Conservation (phyloP, 768 basidiomycete genomes). For the Leucogyrophana mollusca region DNA sequence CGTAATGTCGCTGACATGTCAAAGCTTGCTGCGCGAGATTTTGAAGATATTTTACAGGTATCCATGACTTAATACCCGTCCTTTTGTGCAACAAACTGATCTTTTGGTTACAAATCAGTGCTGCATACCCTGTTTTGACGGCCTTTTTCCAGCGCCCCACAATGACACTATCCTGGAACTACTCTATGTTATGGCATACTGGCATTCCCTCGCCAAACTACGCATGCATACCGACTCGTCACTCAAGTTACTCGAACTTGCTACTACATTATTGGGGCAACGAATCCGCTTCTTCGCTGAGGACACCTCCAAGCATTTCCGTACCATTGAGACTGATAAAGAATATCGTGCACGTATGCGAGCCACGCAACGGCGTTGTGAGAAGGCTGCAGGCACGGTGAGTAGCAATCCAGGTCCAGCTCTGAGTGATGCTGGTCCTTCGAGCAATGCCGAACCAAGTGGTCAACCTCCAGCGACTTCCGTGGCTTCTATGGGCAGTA, state of each 20-base stretch:
- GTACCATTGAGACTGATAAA: constrained; percentile 15
- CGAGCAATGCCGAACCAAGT: too few relatives aligned
- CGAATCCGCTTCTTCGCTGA: constrained; percentile 17
- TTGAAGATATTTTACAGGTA: constrained; percentile 2
- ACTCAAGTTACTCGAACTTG: constrained; percentile 6
- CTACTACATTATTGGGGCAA: constrained; percentile 12
- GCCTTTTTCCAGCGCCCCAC: constrained; percentile 10
- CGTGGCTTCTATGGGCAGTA: too few relatives aligned
- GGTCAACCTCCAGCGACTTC: too few relatives aligned
- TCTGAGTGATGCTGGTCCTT: too few relatives aligned
- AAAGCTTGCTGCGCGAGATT: background rate
- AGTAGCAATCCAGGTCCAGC: too few relatives aligned
- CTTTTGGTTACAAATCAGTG: constrained; percentile 15
- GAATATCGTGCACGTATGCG: constrained; percentile 7
- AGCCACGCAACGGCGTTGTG: too few relatives aligned
- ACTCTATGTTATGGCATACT: constrained; percentile 12
- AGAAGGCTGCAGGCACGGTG: too few relatives aligned
- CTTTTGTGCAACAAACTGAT: constrained; percentile 2
- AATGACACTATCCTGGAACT: constrained; percentile 13
- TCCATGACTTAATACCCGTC: background rate
- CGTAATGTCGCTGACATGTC: background rate
- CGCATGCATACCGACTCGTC: constrained; percentile 14
- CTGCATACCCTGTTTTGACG: constrained; percentile 9
- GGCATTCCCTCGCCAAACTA: constrained; percentile 19
- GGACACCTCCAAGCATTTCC: constrained; percentile 18